A percentile compares a stretch with the other conserved stretches of the same genome.
Evolutionary conservation across 441 rosid genomes (phyloP).

Genomic region (Omphalea diandra): DNA sequence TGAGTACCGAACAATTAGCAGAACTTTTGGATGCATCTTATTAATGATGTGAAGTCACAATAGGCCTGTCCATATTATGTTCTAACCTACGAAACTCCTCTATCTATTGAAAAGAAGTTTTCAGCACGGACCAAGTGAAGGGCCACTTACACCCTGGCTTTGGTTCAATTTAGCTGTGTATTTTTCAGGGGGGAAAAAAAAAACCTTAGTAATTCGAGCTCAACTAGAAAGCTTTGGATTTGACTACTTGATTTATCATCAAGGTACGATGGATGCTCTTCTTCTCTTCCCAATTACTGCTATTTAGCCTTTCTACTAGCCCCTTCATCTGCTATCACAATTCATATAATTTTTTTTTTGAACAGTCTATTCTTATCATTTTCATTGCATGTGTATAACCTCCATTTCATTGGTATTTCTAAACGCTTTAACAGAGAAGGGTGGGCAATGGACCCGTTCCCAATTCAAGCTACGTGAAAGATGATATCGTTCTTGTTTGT

Average conservation of each 20-base stretch:
- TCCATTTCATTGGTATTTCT: background rate
- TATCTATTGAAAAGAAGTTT: background rate
- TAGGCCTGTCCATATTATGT: background rate
- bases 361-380: too few relatives aligned
- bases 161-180: too few relatives aligned
- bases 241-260: slow-evolving; percentile 7
- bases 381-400: too few relatives aligned
- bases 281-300: background rate
- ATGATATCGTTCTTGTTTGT: background rate
- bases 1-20: background rate
- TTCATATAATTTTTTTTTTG: background rate
- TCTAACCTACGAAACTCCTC: background rate
- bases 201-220: too few relatives aligned
- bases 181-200: too few relatives aligned
- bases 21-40: slow-evolving; percentile 4
- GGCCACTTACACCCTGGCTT: too few relatives aligned
- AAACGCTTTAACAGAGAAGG: slow-evolving; percentile 3
- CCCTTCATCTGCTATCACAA: background rate
- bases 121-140: background rate
- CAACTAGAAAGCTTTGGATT: background rate
- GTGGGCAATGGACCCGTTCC: slow-evolving; percentile 17
- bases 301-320: background rate
- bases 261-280: background rate
- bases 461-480: slow-evolving; percentile 12
- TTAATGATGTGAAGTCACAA: background rate